Evolutionary conservation across 2,329 filamentous ascomycete genomes (phyloP).

Genomic region (Verticillium nubilum): DNA sequence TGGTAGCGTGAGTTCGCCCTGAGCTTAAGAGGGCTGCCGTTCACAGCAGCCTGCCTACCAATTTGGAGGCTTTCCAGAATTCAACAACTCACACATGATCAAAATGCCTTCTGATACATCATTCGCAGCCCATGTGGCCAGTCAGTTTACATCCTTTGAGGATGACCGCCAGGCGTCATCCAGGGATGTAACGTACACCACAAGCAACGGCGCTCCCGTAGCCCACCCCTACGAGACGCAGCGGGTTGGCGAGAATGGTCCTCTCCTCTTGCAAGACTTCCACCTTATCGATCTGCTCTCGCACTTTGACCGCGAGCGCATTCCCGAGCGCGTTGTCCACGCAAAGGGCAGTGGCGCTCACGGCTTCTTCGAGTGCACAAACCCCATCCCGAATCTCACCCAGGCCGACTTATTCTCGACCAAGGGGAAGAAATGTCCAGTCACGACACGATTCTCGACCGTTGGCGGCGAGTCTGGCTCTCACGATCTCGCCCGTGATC

Average conservation of each 20-base stretch:
- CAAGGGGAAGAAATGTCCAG: conserved; percentile 62
- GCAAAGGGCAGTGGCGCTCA: conserved; percentile 52
- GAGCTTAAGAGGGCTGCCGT: not conserved
- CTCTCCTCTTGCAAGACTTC: conserved; percentile 53
- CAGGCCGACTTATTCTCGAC: conserved; percentile 46
- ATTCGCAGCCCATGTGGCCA: conserved; percentile 28
- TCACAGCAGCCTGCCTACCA: not conserved
- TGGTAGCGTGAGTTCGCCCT: not conserved
- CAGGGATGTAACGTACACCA: conserved; percentile 42
- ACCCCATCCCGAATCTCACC: conserved; percentile 45
- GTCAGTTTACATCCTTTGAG: conserved; percentile 31
- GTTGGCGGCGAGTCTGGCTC: conserved; percentile 69
- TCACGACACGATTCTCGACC: conserved; percentile 66
- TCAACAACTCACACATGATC: not conserved
- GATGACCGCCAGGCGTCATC: conserved; percentile 32
- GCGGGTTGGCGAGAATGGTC: conserved; percentile 50
- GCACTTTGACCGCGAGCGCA: conserved; percentile 57
- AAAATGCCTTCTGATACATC: conserved; percentile 22
- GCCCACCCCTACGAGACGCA: conserved; percentile 54
- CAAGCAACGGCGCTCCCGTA: conserved; percentile 50
- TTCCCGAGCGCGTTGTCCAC: conserved; percentile 55
- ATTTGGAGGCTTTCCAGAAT: not conserved
- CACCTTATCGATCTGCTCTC: conserved; percentile 56
- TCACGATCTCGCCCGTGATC: conserved; percentile 65
- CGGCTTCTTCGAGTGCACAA: conserved; percentile 42